Evolutionary conservation across 192 early-diverging fungal species (phyloP).

Genomic region (Podila clonocystis): DNA sequence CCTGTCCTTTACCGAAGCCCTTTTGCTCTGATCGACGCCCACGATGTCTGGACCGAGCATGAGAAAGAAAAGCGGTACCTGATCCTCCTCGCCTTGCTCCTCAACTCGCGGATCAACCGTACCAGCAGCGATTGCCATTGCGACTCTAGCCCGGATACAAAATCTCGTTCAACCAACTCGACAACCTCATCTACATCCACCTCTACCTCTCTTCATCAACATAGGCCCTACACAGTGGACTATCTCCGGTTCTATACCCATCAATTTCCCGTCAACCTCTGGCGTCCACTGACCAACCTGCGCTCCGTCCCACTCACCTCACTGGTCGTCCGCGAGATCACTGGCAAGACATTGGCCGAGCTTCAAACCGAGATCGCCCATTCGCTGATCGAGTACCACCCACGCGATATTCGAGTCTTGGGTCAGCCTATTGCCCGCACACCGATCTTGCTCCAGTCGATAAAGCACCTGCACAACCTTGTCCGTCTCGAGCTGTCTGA

Average conservation of each 20-base stretch:
- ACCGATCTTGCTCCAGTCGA: slow-evolving; percentile 9
- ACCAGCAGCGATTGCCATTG: not conserved
- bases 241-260: slow-evolving; percentile 38
- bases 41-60: slow-evolving; percentile 5
- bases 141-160: not conserved
- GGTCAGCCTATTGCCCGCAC: slow-evolving; percentile 25
- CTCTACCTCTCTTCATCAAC: not conserved
- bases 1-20: slow-evolving; percentile 39
- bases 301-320: not conserved
- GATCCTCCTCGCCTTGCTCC: slow-evolving; percentile 23
- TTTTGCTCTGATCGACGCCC: slow-evolving; percentile 28
- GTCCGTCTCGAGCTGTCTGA: slow-evolving; percentile 38
- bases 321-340: slow-evolving; percentile 10
- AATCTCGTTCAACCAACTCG: not conserved
- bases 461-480: slow-evolving; percentile 16
- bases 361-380: slow-evolving; percentile 20
- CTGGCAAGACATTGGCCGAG: slow-evolving; percentile 13
- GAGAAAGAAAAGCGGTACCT: slow-evolving; percentile 26
- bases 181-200: not conserved
- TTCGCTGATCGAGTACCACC: slow-evolving; percentile 15
- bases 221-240: slow-evolving; percentile 16
- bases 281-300: slow-evolving; percentile 13
- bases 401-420: slow-evolving; percentile 28
- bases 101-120: slow-evolving; percentile 7
- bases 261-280: slow-evolving; percentile 31